These are phyloP conservation scores for Stemphylium lycopersici DNA, from an alignment of 2,329 filamentous ascomycete species.

Conservation along the genomic window DNA sequence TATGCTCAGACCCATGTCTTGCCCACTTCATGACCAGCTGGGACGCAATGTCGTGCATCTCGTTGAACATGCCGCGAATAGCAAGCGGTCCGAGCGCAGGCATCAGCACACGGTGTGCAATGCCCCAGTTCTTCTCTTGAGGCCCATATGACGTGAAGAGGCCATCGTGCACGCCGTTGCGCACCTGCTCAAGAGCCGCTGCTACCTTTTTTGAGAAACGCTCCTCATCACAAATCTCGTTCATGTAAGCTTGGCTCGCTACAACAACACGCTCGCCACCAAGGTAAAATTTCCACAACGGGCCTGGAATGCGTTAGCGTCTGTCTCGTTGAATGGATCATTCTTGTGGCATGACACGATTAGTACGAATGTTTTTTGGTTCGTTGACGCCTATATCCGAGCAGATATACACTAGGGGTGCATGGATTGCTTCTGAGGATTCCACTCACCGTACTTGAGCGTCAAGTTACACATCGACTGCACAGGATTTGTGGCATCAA, in stretches of 20 bases:
- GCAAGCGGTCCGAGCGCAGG: conserved; percentile 73
- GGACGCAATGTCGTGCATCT: conserved; percentile 63
- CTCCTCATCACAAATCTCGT: conserved; percentile 50
- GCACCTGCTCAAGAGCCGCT: conserved; percentile 38
- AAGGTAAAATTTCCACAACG: conserved; percentile 43
- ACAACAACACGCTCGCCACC: conserved; percentile 40
- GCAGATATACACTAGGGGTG: not conserved
- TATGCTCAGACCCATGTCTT: conserved; percentile 53
- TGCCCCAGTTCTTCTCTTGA: conserved; percentile 53
- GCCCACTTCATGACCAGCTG: conserved; percentile 74
- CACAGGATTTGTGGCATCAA: conserved; percentile 65
- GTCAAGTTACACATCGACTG: conserved; percentile 63
- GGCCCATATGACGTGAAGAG: conserved; percentile 50
- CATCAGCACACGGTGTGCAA: conserved; percentile 69
- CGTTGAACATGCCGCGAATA: conserved; percentile 71
- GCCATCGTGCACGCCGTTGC: conserved; percentile 48
- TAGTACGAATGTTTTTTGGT: too few species aligned
- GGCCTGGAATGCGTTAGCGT: conserved; percentile 27
- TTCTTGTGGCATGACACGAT: not conserved
- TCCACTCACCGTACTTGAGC: conserved; percentile 66
- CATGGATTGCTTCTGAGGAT: too few species aligned
- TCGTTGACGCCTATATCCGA: not conserved
- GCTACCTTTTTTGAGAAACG: conserved; percentile 43
- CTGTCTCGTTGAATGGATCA: not conserved
- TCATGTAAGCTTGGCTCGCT: conserved; percentile 42